Base-by-base conservation (phyloP, 495 filamentous ascomycete genomes). In the Talaromyces adpressus region DNA sequence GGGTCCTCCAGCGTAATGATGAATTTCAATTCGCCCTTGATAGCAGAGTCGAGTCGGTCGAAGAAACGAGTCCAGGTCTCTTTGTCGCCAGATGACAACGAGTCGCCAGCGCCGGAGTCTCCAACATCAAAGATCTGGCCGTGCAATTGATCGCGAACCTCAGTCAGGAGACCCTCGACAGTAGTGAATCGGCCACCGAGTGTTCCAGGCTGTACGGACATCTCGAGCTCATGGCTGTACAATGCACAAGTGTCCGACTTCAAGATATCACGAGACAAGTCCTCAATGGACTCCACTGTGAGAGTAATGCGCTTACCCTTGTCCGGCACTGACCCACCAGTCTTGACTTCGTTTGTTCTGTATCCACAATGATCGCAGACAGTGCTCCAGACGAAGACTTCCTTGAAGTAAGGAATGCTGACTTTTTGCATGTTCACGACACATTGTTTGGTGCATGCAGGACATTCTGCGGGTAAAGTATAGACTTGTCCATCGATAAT, bases 141-240 rank as follows among this genome's bases (percentile, higher is more conserved):
- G 68, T 86, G 86, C 47, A 98, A 80, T 71, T 98, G 93, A 70
- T 96, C 88, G 45, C 92, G 86, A 61, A 98, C 87, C 73, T 98
- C 92, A 0, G 91, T 93, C n/a, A 98, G 81, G 22, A 97, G 84
- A 65, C 94, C 94, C 75, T 98, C 95, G 20, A 98, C 85, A 5
- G 95, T 98, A 9, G 94, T 98, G 79, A 98, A 98, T 47, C 93
- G 87, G n/a, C 93, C 93, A 65, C 94, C 94, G 4, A 98, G 84
- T 0, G 93, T 97, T 49, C 94, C 94, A 0, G 93, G 90, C 70
- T 92, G 88, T 23, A 97, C 91, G 34, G 83, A 82, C 23, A 98
- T 83, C 64, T 86, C 84, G 63, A 97, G 86, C 69, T 98, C 92
- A 2, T 92, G 89, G 69, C 91, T 93, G 68, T 85, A 80, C 57